These are phyloP conservation scores for Penicillium desertorum DNA, from an alignment of 495 filamentous ascomycete species.

Conservation along the genomic window DNA sequence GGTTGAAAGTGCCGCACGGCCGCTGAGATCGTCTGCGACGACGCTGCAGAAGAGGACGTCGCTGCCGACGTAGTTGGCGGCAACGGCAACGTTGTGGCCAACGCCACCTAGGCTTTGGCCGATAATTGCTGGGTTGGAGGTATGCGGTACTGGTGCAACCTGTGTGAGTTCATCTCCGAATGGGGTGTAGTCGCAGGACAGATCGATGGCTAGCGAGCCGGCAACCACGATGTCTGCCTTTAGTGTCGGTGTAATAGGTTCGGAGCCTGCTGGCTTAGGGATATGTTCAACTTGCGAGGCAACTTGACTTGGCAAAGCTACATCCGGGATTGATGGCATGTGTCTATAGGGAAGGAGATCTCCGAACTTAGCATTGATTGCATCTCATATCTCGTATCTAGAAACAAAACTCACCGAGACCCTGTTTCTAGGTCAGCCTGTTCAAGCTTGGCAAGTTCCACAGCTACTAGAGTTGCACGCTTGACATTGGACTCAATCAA, in stretches of 20 bases:
- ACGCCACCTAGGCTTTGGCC: slow-evolving; percentile 87
- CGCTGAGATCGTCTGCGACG: slow-evolving; percentile 74
- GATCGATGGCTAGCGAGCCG: slow-evolving; percentile 84
- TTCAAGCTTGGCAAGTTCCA: slow-evolving; percentile 68
- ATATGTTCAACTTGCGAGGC: slow-evolving; percentile 21
- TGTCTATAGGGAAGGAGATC: slow-evolving; percentile 36
- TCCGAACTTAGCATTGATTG: slow-evolving; percentile 37
- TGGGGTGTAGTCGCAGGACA: slow-evolving; percentile 75
- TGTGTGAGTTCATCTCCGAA: slow-evolving; percentile 26
- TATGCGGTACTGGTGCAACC: slow-evolving; percentile 60
- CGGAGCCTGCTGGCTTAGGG: slow-evolving; percentile 8
- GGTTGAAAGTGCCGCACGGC: slow-evolving; percentile 63
- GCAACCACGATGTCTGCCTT: slow-evolving; percentile 75
- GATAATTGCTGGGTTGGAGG: slow-evolving; percentile 83
- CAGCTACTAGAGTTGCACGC: slow-evolving; percentile 75
- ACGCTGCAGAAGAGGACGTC: slow-evolving; percentile 69
- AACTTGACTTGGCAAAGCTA: slow-evolving; percentile 30
- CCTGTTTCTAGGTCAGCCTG: slow-evolving; percentile 29
- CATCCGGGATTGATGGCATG: slow-evolving; percentile 40
- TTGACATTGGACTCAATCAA: slow-evolving; percentile 79
- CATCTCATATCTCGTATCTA: slow-evolving; percentile 23
- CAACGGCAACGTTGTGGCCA: slow-evolving; percentile 86
- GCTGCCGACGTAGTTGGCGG: slow-evolving; percentile 62
- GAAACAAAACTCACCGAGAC: slow-evolving; percentile 42
- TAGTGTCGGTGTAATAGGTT: slow-evolving; percentile 14